Conservation (phyloP, 73 alveolate genomes). For the Symbiodinium natans region DNA sequence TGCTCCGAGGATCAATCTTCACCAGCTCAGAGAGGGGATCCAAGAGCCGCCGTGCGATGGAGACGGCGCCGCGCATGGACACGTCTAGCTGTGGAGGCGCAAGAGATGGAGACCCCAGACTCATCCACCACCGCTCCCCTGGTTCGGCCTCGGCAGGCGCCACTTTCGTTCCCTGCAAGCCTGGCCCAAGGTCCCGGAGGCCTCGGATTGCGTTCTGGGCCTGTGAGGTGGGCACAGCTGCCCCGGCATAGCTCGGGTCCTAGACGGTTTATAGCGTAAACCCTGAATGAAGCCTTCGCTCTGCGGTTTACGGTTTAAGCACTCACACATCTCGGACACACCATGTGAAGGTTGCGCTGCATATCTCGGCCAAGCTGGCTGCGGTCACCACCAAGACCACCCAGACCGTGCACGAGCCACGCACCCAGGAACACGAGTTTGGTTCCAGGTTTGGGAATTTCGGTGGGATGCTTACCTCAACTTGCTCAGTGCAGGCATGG, state of each 20-base stretch:
- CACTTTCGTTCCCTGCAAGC: not conserved
- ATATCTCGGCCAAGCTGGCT: too few species aligned
- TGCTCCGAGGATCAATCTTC: conserved; percentile 84
- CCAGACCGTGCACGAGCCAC: too few species aligned
- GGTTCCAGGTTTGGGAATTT: too few species aligned
- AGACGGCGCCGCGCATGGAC: conserved; percentile 43
- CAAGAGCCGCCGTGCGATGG: conserved; percentile 72
- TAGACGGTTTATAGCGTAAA: too few species aligned
- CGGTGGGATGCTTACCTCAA: too few species aligned
- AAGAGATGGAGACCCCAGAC: conserved; percentile 73
- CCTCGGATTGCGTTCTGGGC: not conserved
- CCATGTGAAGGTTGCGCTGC: too few species aligned
- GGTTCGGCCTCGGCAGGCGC: not conserved
- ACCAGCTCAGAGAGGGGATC: conserved; percentile 85
- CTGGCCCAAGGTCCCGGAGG: conserved; percentile 3
- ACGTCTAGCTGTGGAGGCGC: conserved; percentile 87
- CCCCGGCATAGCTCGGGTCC: not conserved
- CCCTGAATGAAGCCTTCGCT: too few species aligned
- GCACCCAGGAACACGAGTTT: too few species aligned
- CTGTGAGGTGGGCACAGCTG: not conserved
- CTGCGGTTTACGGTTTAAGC: too few species aligned
- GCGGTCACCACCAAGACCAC: too few species aligned
- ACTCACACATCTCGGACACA: too few species aligned
- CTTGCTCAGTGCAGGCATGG: too few species aligned
- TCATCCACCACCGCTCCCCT: conserved; percentile 56